phyloP scores from a whole-genome alignment of 306 rosid species.

The Corylus avellana region DNA sequence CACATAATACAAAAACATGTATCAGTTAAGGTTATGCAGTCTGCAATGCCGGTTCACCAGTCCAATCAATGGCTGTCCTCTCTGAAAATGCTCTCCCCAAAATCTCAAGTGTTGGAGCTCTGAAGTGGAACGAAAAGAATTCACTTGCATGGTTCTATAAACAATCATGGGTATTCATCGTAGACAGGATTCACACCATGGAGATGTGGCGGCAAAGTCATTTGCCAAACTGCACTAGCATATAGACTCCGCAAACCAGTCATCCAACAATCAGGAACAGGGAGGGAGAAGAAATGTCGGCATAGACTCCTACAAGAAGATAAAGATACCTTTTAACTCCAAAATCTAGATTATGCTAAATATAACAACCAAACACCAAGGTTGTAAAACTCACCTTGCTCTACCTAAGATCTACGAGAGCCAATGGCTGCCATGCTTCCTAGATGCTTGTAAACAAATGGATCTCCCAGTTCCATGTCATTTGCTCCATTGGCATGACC shows the following conservation, averaged over 20 bases:
- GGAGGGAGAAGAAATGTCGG: background rate
- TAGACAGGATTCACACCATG: no score
- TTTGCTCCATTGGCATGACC: constrained; percentile 58
- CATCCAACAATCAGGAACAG: background rate
- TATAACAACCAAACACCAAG: constrained; percentile 83
- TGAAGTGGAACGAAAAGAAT: no score
- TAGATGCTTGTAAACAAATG: constrained; percentile 78
- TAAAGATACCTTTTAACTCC: constrained; percentile 23
- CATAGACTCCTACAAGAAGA: background rate
- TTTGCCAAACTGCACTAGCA: background rate
- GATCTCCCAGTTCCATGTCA: constrained; percentile 56
- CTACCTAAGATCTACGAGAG: constrained; percentile 95
- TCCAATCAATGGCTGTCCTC: no score
- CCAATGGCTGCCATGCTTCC: constrained; percentile 98
- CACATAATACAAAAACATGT: no score
- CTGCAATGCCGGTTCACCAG: no score
- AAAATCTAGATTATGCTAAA: constrained; percentile 71
- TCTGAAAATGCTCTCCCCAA: no score
- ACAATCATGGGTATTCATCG: no score
- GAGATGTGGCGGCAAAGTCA: no score
- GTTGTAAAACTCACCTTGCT: constrained; percentile 78
- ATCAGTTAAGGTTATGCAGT: no score
- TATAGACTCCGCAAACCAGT: background rate
- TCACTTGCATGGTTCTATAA: no score
- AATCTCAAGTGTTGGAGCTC: no score